These are phyloP conservation scores for Lactarius indigo DNA, from an alignment of 768 basidiomycete species.

Conservation along the genomic window DNA sequence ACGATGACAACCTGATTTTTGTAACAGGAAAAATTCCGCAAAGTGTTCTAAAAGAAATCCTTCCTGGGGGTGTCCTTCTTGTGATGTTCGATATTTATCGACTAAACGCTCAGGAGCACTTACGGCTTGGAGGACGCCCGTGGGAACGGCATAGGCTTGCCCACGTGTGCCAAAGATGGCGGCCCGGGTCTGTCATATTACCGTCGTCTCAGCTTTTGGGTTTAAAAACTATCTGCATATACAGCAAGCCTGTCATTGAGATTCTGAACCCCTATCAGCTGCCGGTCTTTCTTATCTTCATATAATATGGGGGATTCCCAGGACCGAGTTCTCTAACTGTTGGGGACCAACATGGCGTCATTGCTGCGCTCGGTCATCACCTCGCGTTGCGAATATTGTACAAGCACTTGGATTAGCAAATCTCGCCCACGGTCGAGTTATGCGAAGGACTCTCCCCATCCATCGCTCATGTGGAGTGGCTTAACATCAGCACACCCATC, in stretches of 20 bases:
- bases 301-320: background rate
- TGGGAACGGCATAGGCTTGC: constrained; percentile 8
- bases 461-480: too few species aligned
- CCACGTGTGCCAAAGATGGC: constrained; percentile 10
- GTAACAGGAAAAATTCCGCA: too few species aligned
- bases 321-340: background rate
- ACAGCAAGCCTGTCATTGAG: constrained; percentile 1
- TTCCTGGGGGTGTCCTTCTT: too few species aligned
- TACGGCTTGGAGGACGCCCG: background rate
- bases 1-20: too few species aligned
- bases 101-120: background rate
- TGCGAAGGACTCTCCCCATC: too few species aligned
- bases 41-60: too few species aligned
- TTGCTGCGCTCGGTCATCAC: background rate
- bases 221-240: background rate
- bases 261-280: background rate
- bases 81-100: background rate
- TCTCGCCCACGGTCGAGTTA: background rate
- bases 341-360: background rate
- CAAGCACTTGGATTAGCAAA: background rate
- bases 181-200: background rate
- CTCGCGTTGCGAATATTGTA: background rate
- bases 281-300: background rate
- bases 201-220: background rate
- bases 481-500: too few species aligned